phyloP scores from a whole-genome alignment of 2,329 filamentous ascomycete species.

The Ceratocystis ficicola region DNA sequence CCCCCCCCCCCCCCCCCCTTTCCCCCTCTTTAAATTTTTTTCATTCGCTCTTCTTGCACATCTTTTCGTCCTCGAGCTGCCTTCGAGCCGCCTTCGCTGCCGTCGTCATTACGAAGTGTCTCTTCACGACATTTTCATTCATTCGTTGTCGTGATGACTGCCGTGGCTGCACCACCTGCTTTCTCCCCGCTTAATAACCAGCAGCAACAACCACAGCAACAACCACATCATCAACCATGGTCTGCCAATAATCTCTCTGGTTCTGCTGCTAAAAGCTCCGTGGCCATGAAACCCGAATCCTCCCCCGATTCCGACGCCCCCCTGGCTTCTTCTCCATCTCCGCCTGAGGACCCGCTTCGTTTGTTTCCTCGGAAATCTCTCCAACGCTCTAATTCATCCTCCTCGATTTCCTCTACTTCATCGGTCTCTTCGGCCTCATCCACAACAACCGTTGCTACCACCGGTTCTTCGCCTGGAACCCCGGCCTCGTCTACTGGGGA shows the following conservation, averaged over 20 bases:
- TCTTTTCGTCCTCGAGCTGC: not conserved
- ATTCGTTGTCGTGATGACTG: conserved; percentile 41
- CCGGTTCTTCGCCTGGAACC: conserved; percentile 51
- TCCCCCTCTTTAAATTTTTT: conserved; percentile 7
- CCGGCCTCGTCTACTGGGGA: conserved; percentile 36
- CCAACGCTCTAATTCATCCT: conserved; percentile 81
- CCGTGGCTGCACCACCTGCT: conserved; percentile 52
- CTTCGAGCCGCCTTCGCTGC: conserved; percentile 9
- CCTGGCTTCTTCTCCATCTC: conserved; percentile 25
- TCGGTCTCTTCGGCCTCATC: conserved; percentile 48
- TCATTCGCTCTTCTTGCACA: not conserved
- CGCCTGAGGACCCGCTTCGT: conserved; percentile 62
- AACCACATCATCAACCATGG: conserved; percentile 24
- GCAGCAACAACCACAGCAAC: conserved; percentile 29
- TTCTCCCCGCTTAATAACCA: conserved; percentile 52
- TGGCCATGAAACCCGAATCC: not conserved
- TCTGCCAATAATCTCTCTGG: conserved; percentile 26
- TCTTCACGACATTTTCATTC: conserved; percentile 11
- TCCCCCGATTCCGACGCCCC: not conserved
- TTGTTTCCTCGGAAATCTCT: conserved; percentile 83
- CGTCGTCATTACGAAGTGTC: conserved; percentile 3
- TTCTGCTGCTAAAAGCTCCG: conserved; percentile 8
- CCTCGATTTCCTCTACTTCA: conserved; percentile 59
- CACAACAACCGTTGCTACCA: conserved; percentile 50
- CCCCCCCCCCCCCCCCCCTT: not conserved